Evolutionary conservation across 73 alveolate species (phyloP), one percentile per base, ranked within the genome.

Genomic region (Paramecium sexaurelia): DNA sequence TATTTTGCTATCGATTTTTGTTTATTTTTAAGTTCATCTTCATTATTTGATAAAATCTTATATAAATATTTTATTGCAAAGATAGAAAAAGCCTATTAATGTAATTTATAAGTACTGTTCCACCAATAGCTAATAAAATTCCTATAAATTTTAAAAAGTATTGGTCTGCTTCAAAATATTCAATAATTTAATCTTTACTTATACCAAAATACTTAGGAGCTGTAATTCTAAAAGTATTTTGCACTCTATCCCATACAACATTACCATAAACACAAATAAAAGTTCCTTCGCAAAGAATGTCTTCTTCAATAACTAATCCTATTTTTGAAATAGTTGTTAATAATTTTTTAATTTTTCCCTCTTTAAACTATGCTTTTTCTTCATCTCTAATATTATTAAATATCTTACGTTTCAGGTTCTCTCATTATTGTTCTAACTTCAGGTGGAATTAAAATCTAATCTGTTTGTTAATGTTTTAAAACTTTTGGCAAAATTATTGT

Each of bases 171-270:
- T 61, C 83, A 26, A 61, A 61, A 26, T 61, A 61, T 61, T 61
- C 43, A 29, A 61, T 61, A 61, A 61, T 61, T 61, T 61, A 24
- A 22, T 61, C 83, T 29, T 61, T 61, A n/a, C 83, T 61, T 1
- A 29, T 20, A 29, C 83, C 83, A 61, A 61, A 61, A 32, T 61
- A 61, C 26, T 61, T 61, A 29, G 83, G 83, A 29, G 83, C 47
- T 26, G 43, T 29, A 5, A 61, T 32, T 10, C 17, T 61, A 32
- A 61, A 61, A 1, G 20, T 32, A 61, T 61, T 61, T 26, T 26
- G 17, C 5, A 32, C 39, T 61, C 26, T 61, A 61, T 61, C 83
- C 43, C 43, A 29, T 6, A 61, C 13, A 61, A 61, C 43, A 0
- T 61, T 32, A 8, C 83, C 83, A 61, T 61, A 61, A 61, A 61